Evolutionary conservation across 352 stramenopile genomes (phyloP), one percentile per base, ranked within the genome.

Genomic region (Saprolegnia parasitica): DNA sequence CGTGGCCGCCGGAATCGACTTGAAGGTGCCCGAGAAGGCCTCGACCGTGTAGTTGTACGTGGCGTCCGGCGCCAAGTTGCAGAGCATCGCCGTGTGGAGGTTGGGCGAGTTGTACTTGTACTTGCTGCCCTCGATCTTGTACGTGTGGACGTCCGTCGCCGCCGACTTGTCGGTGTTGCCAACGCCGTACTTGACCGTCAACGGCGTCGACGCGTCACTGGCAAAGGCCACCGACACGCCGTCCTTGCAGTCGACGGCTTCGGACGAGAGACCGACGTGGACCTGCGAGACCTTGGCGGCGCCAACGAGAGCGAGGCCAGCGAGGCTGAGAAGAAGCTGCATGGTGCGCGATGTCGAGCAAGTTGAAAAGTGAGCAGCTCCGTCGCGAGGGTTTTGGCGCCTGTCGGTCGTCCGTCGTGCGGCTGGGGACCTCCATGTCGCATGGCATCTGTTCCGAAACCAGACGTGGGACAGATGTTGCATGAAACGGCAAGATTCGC

Each of bases 51-150:
- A 86, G 45, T 62, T 63, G 75, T 86, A 83, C 35, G 74, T 73
- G n/a, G 77, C 79, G 54, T 68, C 74, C 46, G 79, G 68, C 3
- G 26, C 63, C 4, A 84, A 62, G 29, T 79, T 56, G 29, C 79
- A 86, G 29, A 86, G 68, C 37, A 84, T 40, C 32, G 79, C 77
- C 16, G 79, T 86, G 63, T 86, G 79, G 47, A 86, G 70, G 40
- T 74, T 76, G 11, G 79, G 77, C 4, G 79, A 86, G 66, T 67
- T 47, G 76, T 86, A 86, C 23, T 68, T 76, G 74, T 83, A 83
- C 55, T 81, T 80, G n/a, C 74, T 57, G 37, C 80, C 73, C 42
- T 66, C 57, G 55, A 83, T 73, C 23, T 68, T 73, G 71, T 78
- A 81, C 35, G 72, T 80, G 47, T 72, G 57, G 61, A 68, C 77